Base-by-base conservation (phyloP, 2,329 filamentous ascomycete genomes). In the Xylariaceae sp. region DNA sequence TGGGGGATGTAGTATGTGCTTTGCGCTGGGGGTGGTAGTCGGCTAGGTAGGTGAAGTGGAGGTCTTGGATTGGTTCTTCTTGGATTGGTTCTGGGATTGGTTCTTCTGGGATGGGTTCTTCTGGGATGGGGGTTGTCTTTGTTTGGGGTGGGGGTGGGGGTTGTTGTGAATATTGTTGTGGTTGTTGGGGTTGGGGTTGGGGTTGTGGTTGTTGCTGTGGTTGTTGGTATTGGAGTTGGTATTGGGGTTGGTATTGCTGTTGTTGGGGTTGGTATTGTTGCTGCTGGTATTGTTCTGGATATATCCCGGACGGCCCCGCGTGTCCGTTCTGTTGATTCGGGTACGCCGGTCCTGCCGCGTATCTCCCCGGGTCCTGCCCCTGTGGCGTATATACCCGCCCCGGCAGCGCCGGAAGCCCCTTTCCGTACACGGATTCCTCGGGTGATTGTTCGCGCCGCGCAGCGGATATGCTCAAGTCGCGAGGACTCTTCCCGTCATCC, bases 41-140 rank as follows among this genome's bases (percentile, higher is more conserved):
- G 22, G 53, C 49, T 5, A 53, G 55, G 47, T 55, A 59, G 6
- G 30, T 36, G 32, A 46, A 21, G 4, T 55, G 53, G 2, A 50
- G 2, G 18, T 57, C 51, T 6, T 39, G 46, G 13, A 13, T 18
- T 13, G 32, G 32, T n/a, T n/a, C n/a, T n/a, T n/a, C n/a, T n/a
- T n/a, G n/a, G n/a, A n/a, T n/a, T n/a, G 32, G 32, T 12, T 34
- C 13, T 34, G 32, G 32, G 32, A 9, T 10, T 13, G 32, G 32
- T 5, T 34, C n/a, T n/a, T 34, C 4, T 10, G 32, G 32, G 9
- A 10, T 4, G 32, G n/a, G n/a, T n/a, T n/a, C n/a, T n/a, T n/a
- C n/a, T n/a, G 32, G 5, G 32, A 13, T 15, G 13, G 13, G 32
- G 32, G 26, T 34, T 34, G 32, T 34, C n/a, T n/a, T n/a, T n/a